A percentile compares a stretch with the other conserved stretches of the same genome.
phyloP scores from a whole-genome alignment of 768 basidiomycete genomes.

The Aureoboletus auriporus region DNA sequence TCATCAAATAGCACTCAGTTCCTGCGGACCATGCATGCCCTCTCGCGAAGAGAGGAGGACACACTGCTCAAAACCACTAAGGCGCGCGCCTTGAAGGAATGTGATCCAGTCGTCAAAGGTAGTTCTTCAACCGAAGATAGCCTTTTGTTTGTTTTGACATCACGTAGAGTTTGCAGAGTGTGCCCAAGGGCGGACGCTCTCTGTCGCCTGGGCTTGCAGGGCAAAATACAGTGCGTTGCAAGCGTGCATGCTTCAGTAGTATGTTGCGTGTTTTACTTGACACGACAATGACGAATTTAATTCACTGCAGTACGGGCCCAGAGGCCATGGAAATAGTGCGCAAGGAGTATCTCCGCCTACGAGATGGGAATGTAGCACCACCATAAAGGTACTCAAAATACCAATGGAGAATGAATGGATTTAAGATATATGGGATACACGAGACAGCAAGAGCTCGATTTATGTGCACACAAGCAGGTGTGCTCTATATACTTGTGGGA shows the following conservation, averaged over 20 bases:
- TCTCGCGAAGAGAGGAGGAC: conserved; percentile 87
- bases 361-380: conserved; percentile 31
- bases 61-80: conserved; percentile 80
- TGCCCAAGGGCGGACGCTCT: conserved; percentile 73
- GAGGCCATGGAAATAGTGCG: conserved; percentile 72
- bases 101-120: conserved; percentile 73
- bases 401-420: conserved; percentile 1
- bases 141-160: not conserved
- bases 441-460: not conserved
- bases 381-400: not conserved
- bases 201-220: conserved; percentile 83
- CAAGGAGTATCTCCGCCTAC: conserved; percentile 67
- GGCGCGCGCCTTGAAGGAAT: conserved; percentile 72
- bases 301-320: conserved; percentile 54
- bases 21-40: conserved; percentile 54
- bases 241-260: conserved; percentile 80
- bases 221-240: conserved; percentile 65
- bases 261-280: conserved; percentile 26
- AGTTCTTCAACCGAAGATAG: not conserved
- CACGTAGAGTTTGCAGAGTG: conserved; percentile 78
- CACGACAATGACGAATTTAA: not conserved
- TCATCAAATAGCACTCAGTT: not conserved
- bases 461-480: not conserved
- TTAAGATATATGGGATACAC: conserved; percentile 1
- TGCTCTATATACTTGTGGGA: not conserved